Evolutionary conservation across 176 grass and related monocot genomes (phyloP).

Genomic region (Rhynchospora breviuscula): DNA sequence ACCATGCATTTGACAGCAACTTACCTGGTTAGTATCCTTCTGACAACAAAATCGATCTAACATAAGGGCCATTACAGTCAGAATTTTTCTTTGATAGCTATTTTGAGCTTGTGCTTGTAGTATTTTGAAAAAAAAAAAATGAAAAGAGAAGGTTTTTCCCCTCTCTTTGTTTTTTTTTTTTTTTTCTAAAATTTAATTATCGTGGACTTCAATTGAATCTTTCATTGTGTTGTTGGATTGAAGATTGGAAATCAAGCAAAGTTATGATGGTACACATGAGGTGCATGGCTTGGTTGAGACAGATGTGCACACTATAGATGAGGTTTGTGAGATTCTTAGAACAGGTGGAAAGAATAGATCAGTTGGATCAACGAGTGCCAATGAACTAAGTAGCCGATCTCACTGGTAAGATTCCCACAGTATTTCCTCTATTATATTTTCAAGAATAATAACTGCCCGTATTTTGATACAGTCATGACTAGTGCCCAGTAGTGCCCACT

Average conservation of each 20-base stretch:
- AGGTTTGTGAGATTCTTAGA: slow-evolving; percentile 77
- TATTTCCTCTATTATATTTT: background rate
- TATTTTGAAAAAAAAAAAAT: too few species aligned
- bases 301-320: slow-evolving; percentile 48
- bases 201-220: background rate
- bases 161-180: background rate
- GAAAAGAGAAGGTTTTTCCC: background rate
- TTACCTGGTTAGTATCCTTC: background rate
- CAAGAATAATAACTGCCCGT: background rate
- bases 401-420: slow-evolving; percentile 46
- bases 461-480: background rate
- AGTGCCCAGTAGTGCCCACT: too few species aligned
- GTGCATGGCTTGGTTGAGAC: slow-evolving; percentile 68
- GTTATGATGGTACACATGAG: slow-evolving; percentile 72
- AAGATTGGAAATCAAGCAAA: slow-evolving; percentile 91
- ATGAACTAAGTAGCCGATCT: slow-evolving; percentile 93
- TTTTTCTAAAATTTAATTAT: slow-evolving; percentile 1
- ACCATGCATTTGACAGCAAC: background rate
- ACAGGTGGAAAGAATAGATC: slow-evolving; percentile 73
- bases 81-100: too few species aligned
- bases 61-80: background rate
- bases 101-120: background rate
- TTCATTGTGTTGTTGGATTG: slow-evolving; percentile 27
- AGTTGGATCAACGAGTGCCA: slow-evolving; percentile 79
- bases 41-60: background rate